Evolutionary conservation across 2,329 filamentous ascomycete species (phyloP).

Genomic region (Onygena corvina): DNA sequence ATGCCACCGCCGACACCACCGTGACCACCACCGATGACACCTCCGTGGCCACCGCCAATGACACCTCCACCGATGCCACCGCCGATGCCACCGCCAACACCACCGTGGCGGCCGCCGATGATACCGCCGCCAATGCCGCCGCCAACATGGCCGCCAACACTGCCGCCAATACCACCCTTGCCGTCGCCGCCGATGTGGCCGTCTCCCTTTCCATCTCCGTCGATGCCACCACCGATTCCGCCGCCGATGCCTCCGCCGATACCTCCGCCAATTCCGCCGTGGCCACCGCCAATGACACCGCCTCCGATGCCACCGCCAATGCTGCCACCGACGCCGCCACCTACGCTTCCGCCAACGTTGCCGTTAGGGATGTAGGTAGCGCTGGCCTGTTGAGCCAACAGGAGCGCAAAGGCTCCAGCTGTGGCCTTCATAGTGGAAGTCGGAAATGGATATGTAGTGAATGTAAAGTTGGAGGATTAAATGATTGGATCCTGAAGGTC

Average conservation of each 20-base stretch:
- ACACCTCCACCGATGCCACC: neutral
- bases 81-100: neutral
- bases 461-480: conserved; percentile 1
- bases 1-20: neutral
- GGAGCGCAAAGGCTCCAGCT: conserved; percentile 14
- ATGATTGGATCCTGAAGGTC: neutral
- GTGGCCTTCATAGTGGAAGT: conserved; percentile 18
- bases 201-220: neutral
- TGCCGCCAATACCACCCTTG: neutral
- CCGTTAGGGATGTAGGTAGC: conserved; percentile 12
- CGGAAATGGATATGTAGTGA: neutral
- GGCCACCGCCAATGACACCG: neutral
- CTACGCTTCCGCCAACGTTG: neutral
- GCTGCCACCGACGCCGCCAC: neutral
- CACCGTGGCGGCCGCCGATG: no score
- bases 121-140: neutral
- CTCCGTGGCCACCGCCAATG: neutral
- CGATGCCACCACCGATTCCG: neutral
- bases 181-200: neutral
- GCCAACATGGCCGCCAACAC: neutral
- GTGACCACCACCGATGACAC: neutral
- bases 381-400: conserved; percentile 20
- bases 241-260: neutral
- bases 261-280: no score
- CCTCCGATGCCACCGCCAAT: neutral